phyloP scores from a whole-genome alignment of 1,284 basidiomycete species.

The Golubevia pallescens region DNA sequence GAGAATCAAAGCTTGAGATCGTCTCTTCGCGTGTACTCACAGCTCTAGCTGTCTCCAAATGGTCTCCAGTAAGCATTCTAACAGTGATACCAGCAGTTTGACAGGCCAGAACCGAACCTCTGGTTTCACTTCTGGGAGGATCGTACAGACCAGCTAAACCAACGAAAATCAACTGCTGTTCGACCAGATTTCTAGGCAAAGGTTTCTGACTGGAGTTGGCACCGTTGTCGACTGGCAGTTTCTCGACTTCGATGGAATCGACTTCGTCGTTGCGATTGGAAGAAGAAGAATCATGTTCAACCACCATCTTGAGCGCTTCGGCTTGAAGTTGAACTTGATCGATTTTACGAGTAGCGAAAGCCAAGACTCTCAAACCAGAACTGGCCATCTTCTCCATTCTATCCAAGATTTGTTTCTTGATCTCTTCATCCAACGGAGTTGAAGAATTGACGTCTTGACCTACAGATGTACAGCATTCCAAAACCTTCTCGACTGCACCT shows the following conservation, averaged over 20 bases:
- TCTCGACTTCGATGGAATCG: constrained; percentile 30
- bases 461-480: constrained; percentile 38
- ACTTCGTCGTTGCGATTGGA: constrained; percentile 14
- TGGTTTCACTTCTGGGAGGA: constrained; percentile 48
- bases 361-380: constrained; percentile 55
- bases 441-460: neutral
- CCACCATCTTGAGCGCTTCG: no score
- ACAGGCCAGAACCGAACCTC: constrained; percentile 45
- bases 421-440: constrained; percentile 39
- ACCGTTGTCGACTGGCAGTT: constrained; percentile 20
- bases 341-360: constrained; percentile 41
- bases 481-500: constrained; percentile 57
- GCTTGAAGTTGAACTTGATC: constrained; percentile 12
- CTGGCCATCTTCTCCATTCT: constrained; percentile 57
- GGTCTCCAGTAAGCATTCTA: constrained; percentile 54
- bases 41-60: constrained; percentile 43
- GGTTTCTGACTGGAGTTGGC: constrained; percentile 35
- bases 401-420: constrained; percentile 30
- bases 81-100: constrained; percentile 47
- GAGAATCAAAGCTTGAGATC: no score
- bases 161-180: constrained; percentile 40
- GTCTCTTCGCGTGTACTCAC: no score
- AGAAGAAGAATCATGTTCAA: neutral
- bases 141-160: constrained; percentile 49
- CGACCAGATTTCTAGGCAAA: constrained; percentile 14